Conservation (phyloP, 228 moss, liverwort and hornwort species). For the Sphagnum magellanicum region DNA sequence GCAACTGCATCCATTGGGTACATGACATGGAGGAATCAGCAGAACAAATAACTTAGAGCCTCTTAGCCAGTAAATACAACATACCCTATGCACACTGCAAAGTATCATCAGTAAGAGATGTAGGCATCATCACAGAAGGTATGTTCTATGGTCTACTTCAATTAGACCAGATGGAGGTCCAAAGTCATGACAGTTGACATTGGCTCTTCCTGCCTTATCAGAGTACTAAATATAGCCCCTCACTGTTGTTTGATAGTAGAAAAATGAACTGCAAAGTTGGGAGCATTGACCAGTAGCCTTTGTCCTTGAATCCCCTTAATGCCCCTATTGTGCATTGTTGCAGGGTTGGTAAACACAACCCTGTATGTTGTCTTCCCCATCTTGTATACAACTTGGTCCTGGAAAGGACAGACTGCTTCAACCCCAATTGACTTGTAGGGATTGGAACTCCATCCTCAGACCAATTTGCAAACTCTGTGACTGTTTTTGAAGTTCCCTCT, state of each 20-base stretch:
- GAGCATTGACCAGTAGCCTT: slow-evolving; percentile 24
- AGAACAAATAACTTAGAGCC: background rate
- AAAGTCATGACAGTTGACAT: background rate
- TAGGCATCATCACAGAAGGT: background rate
- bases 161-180: background rate
- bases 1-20: slow-evolving; percentile 6
- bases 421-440: slow-evolving; percentile 7
- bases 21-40: background rate
- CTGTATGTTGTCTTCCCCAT: slow-evolving; percentile 7
- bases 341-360: background rate
- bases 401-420: slow-evolving; percentile 4
- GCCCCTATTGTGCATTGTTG: slow-evolving; percentile 10
- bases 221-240: background rate
- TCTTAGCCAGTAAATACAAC: background rate
- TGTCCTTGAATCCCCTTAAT: slow-evolving; percentile 12
- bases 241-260: background rate
- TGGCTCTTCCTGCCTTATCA: background rate
- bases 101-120: background rate
- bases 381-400: slow-evolving; percentile 11
- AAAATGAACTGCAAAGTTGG: background rate
- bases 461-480: background rate
- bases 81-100: background rate
- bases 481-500: slow-evolving; percentile 3
- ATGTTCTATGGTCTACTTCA: background rate
- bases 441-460: slow-evolving; percentile 6